These are phyloP conservation scores for Candida golubevii DNA, from an alignment of 805 yeast genomes.

Conservation along the genomic window DNA sequence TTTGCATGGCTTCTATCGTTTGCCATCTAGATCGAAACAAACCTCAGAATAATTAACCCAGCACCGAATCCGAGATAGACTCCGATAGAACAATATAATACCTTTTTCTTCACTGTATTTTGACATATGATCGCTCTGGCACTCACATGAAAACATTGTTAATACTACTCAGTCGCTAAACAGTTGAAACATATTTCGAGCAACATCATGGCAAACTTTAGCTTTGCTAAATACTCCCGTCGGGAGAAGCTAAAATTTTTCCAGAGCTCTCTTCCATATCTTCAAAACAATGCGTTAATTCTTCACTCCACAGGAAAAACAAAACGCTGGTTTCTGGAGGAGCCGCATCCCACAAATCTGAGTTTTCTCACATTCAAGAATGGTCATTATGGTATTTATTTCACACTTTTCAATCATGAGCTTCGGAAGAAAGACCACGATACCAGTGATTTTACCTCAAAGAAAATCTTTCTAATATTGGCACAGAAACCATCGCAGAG, in stretches of 20 bases:
- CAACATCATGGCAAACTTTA: constrained; percentile 10
- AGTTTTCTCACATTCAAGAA: constrained; percentile 25
- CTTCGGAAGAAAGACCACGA: constrained; percentile 18
- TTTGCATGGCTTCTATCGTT: no score
- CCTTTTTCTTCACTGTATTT: no score
- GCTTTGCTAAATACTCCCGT: constrained; percentile 9
- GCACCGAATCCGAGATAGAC: no score
- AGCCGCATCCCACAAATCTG: constrained; percentile 24
- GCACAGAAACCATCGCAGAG: not conserved
- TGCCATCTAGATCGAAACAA: not conserved
- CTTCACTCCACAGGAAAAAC: constrained; percentile 8
- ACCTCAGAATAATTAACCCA: not conserved
- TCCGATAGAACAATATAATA: no score
- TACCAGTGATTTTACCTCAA: constrained; percentile 1
- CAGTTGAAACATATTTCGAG: not conserved
- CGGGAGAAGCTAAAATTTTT: constrained; percentile 22
- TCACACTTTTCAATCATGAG: constrained; percentile 36
- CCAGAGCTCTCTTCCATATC: constrained; percentile 24
- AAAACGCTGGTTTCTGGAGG: constrained; percentile 20
- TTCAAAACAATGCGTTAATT: constrained; percentile 13
- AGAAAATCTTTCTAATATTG: constrained; percentile 9
- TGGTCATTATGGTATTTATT: constrained; percentile 44
- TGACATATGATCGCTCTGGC: no score
- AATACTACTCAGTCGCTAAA: no score
- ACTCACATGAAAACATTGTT: no score